phyloP scores from a whole-genome alignment of 2,329 filamentous ascomycete genomes.

The Cercospora sp. region DNA sequence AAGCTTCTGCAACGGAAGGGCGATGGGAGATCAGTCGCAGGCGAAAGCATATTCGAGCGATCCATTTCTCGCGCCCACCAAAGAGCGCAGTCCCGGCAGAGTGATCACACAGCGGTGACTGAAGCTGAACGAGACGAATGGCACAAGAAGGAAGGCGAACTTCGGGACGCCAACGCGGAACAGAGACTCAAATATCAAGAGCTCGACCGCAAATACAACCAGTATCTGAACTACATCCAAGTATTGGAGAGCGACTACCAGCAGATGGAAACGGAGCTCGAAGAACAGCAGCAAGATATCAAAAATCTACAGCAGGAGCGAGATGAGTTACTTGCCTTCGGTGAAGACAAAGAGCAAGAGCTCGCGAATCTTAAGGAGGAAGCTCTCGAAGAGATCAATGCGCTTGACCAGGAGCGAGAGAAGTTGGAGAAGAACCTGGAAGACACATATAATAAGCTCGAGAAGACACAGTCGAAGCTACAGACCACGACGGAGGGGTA shows the following conservation, averaged over 20 bases:
- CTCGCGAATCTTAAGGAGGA: constrained; percentile 56
- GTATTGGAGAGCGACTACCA: constrained; percentile 66
- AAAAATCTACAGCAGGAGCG: constrained; percentile 78
- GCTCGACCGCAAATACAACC: constrained; percentile 77
- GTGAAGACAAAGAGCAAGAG: constrained; percentile 62
- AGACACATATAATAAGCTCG: constrained; percentile 52
- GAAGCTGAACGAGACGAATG: constrained; percentile 83
- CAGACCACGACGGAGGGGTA: constrained; percentile 82
- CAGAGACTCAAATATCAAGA: constrained; percentile 88
- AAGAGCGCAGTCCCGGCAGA: constrained; percentile 72
- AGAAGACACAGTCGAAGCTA: constrained; percentile 67
- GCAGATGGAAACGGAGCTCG: constrained; percentile 76
- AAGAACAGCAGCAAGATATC: constrained; percentile 76
- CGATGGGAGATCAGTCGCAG: constrained; percentile 61
- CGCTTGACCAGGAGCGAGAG: constrained; percentile 48
- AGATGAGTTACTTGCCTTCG: constrained; percentile 77
- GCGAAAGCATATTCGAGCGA: constrained; percentile 91
- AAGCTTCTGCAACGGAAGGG: constrained; percentile 81
- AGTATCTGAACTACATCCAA: constrained; percentile 77
- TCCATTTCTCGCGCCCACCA: constrained; percentile 79
- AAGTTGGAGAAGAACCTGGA: constrained; percentile 32
- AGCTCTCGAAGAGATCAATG: constrained; percentile 60
- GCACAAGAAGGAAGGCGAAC: constrained; percentile 77
- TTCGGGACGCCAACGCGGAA: constrained; percentile 83
- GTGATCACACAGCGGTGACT: constrained; percentile 67